phyloP scores from a whole-genome alignment of 2,329 filamentous ascomycete species.

The Fusarium abutilonis region DNA sequence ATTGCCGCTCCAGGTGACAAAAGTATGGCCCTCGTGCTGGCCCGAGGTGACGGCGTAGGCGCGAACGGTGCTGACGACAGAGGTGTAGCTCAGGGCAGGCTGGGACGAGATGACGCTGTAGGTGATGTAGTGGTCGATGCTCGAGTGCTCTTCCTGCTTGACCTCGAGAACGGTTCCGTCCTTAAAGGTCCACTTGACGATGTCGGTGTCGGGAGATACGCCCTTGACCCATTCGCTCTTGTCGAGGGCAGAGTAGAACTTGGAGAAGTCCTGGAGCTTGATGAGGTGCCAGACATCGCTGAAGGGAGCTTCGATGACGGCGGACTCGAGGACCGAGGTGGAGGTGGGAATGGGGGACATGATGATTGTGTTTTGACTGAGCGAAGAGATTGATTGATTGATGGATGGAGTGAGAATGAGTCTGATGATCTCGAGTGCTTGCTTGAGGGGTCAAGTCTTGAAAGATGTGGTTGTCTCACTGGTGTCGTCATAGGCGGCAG shows the following conservation, averaged over 20 bases:
- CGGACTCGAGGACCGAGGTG: conserved; percentile 71
- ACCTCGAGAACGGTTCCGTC: conserved; percentile 75
- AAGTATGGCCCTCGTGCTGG: conserved; percentile 70
- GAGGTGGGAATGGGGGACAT: conserved; percentile 67
- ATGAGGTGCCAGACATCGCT: conserved; percentile 77
- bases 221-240: conserved; percentile 72
- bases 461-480: conserved; percentile 6
- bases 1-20: conserved; percentile 74
- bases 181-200: conserved; percentile 76
- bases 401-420: background rate
- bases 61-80: conserved; percentile 73
- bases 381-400: background rate
- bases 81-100: conserved; percentile 72
- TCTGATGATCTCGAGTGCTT: background rate
- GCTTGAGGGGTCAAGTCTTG: conserved; percentile 8
- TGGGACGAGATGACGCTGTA: conserved; percentile 75
- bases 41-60: conserved; percentile 74
- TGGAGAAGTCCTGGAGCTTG: conserved; percentile 75
- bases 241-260: conserved; percentile 72
- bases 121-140: conserved; percentile 79
- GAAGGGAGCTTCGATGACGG: conserved; percentile 74
- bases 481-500: conserved; percentile 29
- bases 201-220: conserved; percentile 69
- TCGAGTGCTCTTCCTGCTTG: conserved; percentile 81
- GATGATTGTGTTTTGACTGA: conserved; percentile 5